Evolutionary conservation across 2,329 filamentous ascomycete genomes (phyloP).

Genomic region (Aspergillus novofumigatus): DNA sequence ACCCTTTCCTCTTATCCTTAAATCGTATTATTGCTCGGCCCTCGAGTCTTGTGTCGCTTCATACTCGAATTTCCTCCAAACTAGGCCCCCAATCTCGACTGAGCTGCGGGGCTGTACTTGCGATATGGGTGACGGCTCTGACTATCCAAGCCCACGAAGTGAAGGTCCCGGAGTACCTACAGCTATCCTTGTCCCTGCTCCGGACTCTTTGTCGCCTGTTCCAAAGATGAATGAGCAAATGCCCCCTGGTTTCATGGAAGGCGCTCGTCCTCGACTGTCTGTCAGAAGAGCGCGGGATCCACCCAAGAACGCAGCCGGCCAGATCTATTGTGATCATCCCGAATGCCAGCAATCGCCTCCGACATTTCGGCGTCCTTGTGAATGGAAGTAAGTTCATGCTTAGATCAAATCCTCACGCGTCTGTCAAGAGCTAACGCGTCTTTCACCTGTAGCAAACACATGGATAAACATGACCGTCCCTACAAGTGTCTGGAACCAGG

Average conservation of each 20-base stretch:
- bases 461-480: slow-evolving; percentile 95
- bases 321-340: slow-evolving; percentile 68
- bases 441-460: slow-evolving; percentile 69
- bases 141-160: slow-evolving; percentile 42
- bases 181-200: slow-evolving; percentile 32
- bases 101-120: slow-evolving; percentile 28
- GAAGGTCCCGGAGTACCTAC: slow-evolving; percentile 36
- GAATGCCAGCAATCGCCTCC: slow-evolving; percentile 64
- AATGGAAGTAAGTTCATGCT: slow-evolving; percentile 73
- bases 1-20: not conserved
- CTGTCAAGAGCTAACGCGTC: slow-evolving; percentile 16
- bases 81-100: slow-evolving; percentile 20
- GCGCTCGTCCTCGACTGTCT: slow-evolving; percentile 38
- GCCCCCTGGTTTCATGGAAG: slow-evolving; percentile 29
- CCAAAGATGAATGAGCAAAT: slow-evolving; percentile 35
- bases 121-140: slow-evolving; percentile 41
- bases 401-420: slow-evolving; percentile 18
- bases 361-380: slow-evolving; percentile 77
- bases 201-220: slow-evolving; percentile 29
- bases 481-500: slow-evolving; percentile 80
- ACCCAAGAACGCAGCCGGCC: slow-evolving; percentile 64
- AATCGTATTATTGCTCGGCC: not conserved
- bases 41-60: not conserved
- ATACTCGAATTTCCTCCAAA: slow-evolving; percentile 9
- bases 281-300: slow-evolving; percentile 48